Evolutionary conservation across 1,284 basidiomycete species (phyloP).

Genomic region (Veloporphyrellus conicus): DNA sequence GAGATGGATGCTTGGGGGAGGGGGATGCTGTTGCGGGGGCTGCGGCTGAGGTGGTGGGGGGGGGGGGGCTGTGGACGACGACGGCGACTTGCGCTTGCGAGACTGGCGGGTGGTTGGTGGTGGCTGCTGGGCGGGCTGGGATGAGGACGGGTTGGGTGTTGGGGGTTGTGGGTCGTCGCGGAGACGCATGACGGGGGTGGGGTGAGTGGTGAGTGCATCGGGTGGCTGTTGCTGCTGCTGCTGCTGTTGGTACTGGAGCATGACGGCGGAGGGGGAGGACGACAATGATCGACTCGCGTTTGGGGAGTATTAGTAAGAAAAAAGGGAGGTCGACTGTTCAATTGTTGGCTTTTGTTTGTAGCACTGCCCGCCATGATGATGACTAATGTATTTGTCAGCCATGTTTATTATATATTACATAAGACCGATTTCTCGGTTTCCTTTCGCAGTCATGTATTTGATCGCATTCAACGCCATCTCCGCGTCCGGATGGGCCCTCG

Average conservation of each 20-base stretch:
- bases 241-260: conserved; percentile 33
- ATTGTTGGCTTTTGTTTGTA: conserved; percentile 26
- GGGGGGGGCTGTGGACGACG: conserved; percentile 14
- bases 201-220: conserved; percentile 33
- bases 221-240: conserved; percentile 32
- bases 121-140: conserved; percentile 35
- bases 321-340: conserved; percentile 13
- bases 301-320: conserved; percentile 39
- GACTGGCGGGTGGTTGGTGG: conserved; percentile 33
- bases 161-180: conserved; percentile 47
- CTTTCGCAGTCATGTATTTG: conserved; percentile 53
- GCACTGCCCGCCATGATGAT: neutral
- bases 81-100: conserved; percentile 54
- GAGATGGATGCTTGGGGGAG: conserved; percentile 33
- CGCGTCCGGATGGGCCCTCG: conserved; percentile 66
- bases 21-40: conserved; percentile 26
- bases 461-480: conserved; percentile 75
- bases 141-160: conserved; percentile 11
- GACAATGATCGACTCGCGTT: conserved; percentile 37
- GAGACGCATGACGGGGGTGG: conserved; percentile 55
- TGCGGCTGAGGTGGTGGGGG: conserved; percentile 29
- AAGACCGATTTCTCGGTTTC: conserved; percentile 1
- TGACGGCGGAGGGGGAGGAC: conserved; percentile 31
- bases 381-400: conserved; percentile 8
- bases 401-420: conserved; percentile 11